These are phyloP conservation scores for Saccharomyces uvarum DNA, from an alignment of 1,139 yeast genomes.

Conservation along the genomic window DNA sequence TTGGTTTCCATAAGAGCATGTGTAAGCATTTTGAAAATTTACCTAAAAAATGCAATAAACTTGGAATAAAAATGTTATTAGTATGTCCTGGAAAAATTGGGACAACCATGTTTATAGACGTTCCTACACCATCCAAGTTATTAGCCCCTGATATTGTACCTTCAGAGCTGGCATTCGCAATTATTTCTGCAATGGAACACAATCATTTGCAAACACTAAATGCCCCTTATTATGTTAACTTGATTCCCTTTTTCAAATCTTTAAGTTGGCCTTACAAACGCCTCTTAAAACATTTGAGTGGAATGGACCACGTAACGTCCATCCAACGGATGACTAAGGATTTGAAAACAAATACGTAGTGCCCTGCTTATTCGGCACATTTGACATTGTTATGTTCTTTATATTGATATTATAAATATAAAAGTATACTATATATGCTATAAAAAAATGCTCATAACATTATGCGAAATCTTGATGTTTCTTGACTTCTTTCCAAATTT, in stretches of 20 bases:
- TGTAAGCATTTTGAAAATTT: slow-evolving; percentile 58
- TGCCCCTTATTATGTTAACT: slow-evolving; percentile 66
- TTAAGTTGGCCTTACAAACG: slow-evolving; percentile 62
- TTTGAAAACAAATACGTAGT: neutral
- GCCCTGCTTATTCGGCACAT: neutral
- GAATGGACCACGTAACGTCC: slow-evolving; percentile 27
- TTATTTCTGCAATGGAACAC: slow-evolving; percentile 48
- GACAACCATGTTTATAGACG: slow-evolving; percentile 64
- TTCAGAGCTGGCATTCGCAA: slow-evolving; percentile 48
- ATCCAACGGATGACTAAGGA: neutral
- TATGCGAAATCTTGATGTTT: slow-evolving; percentile 10
- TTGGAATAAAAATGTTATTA: slow-evolving; percentile 53
- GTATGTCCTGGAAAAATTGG: slow-evolving; percentile 82
- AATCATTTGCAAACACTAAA: slow-evolving; percentile 66
- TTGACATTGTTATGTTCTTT: neutral
- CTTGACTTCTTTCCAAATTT: slow-evolving; percentile 34
- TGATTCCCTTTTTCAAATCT: slow-evolving; percentile 63
- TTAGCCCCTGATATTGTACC: slow-evolving; percentile 82
- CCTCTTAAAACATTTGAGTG: slow-evolving; percentile 20
- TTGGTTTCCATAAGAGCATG: slow-evolving; percentile 77
- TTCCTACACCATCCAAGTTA: slow-evolving; percentile 60
- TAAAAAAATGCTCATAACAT: neutral
- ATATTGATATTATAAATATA: neutral
- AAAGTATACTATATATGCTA: neutral
- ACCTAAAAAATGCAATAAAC: slow-evolving; percentile 27